These are phyloP conservation scores for Fusarium sp. DNA, from an alignment of 2,329 filamentous ascomycete species.

Conservation along the genomic window DNA sequence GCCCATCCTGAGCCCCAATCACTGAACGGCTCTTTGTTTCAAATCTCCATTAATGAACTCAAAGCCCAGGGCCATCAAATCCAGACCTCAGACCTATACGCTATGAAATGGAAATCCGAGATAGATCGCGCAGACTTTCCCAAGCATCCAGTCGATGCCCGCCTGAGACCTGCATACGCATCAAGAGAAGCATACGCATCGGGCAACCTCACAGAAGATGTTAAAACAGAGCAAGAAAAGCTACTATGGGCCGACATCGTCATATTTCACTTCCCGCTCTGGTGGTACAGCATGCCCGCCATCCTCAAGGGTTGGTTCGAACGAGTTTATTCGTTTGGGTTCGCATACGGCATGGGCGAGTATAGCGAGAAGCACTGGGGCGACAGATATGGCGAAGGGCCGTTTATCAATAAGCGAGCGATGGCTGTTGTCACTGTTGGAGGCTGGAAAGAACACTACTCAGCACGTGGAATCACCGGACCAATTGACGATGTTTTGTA, in stretches of 20 bases:
- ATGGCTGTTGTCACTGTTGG: constrained; percentile 6
- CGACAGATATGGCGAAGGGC: constrained; percentile 28
- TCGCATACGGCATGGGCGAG: constrained; percentile 18
- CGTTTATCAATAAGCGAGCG: constrained; percentile 2
- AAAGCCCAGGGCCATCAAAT: constrained; percentile 23
- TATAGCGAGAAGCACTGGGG: constrained; percentile 13
- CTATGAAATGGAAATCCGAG: constrained; percentile 29
- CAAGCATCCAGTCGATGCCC: background rate
- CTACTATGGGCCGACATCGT: constrained; percentile 19
- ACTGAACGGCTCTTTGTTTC: constrained; percentile 14
- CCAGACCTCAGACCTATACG: constrained; percentile 21
- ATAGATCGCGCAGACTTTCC: constrained; percentile 18
- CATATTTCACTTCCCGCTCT: constrained; percentile 26
- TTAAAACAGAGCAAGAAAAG: constrained; percentile 27
- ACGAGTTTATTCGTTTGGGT: constrained; percentile 14
- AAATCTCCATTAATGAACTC: constrained; percentile 7
- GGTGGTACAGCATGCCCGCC: constrained; percentile 26
- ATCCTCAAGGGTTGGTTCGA: constrained; percentile 30
- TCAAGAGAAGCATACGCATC: constrained; percentile 3
- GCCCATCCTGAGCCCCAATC: constrained; percentile 28
- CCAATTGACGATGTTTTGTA: constrained; percentile 24
- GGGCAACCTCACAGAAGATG: constrained; percentile 19
- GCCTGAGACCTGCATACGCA: constrained; percentile 3
- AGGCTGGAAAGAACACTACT: constrained; percentile 8
- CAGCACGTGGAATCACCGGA: constrained; percentile 13